Percentiles rank a stretch among this genome's conserved stretches.
These are phyloP conservation scores for Balamuthia mandrillaris DNA, from an alignment of 208 protist genomes.

Conservation along the genomic window DNA sequence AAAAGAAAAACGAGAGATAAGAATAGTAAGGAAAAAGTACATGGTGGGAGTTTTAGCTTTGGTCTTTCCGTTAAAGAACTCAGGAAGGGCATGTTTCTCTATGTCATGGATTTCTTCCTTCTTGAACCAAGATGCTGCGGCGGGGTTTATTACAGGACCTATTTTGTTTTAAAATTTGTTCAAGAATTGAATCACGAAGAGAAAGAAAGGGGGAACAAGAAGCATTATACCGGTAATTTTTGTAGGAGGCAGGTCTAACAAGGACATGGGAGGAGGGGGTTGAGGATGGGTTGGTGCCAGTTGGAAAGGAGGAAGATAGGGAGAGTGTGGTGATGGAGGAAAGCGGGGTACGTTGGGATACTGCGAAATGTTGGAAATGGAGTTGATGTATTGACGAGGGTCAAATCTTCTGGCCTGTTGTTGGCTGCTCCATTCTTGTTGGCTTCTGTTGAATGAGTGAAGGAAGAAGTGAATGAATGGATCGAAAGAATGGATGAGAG, in stretches of 20 bases:
- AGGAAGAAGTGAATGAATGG: neutral
- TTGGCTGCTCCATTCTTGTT: neutral
- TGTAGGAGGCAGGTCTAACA: no score
- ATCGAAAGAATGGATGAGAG: neutral
- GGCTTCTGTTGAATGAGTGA: neutral
- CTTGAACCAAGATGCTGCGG: slow-evolving; percentile 61
- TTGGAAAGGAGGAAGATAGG: neutral
- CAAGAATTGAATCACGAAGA: no score
- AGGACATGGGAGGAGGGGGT: no score
- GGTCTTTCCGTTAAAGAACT: slow-evolving; percentile 66
- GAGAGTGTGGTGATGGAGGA: no score
- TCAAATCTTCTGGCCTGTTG: neutral
- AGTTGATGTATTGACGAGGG: neutral
- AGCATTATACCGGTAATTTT: no score
- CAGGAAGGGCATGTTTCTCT: slow-evolving; percentile 61
- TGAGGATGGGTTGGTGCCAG: neutral
- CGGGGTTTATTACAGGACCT: neutral
- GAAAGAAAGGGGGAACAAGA: no score
- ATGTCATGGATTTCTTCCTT: slow-evolving; percentile 61
- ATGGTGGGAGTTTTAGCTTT: slow-evolving; percentile 62
- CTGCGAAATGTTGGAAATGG: neutral
- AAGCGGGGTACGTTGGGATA: neutral
- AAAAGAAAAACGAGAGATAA: neutral
- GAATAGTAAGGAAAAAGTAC: neutral
- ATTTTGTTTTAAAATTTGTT: no score